Conservation (phyloP, 768 basidiomycete species). For the Megacollybia marginata region DNA sequence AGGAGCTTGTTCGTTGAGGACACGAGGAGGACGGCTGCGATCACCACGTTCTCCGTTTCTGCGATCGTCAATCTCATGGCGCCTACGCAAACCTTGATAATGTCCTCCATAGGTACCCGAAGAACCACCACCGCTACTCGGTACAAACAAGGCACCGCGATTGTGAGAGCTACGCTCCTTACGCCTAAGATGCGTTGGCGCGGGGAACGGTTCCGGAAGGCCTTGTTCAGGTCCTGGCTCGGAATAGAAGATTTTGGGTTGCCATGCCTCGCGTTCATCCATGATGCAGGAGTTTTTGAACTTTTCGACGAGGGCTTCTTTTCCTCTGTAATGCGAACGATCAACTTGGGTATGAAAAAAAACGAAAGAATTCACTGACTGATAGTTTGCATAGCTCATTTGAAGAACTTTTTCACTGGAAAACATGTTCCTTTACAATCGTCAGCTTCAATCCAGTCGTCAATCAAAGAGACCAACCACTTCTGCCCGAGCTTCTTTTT, state of each 20-base stretch:
- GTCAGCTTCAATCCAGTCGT: not conserved
- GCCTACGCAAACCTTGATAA: not conserved
- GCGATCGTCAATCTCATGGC: not conserved
- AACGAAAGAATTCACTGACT: slow-evolving; percentile 42
- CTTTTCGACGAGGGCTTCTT: slow-evolving; percentile 85
- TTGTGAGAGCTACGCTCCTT: slow-evolving; percentile 81
- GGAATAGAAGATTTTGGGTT: slow-evolving; percentile 80
- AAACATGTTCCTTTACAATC: slow-evolving; percentile 73
- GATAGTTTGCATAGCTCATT: slow-evolving; percentile 90
- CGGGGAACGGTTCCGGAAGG: slow-evolving; percentile 72
- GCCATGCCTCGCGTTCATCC: slow-evolving; percentile 79
- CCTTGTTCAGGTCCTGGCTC: slow-evolving; percentile 64
- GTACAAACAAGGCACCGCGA: slow-evolving; percentile 64
- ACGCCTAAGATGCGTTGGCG: slow-evolving; percentile 72
- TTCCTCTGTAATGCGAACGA: slow-evolving; percentile 41
- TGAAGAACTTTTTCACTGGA: slow-evolving; percentile 86
- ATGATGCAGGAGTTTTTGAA: slow-evolving; percentile 90
- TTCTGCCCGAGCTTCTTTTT: slow-evolving; percentile 68
- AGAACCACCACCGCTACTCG: slow-evolving; percentile 19
- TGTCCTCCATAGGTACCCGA: not conserved
- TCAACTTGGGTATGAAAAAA: not conserved
- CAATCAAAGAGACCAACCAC: slow-evolving; percentile 43
- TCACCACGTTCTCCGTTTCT: not conserved
- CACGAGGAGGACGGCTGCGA: not conserved
- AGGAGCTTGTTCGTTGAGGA: not conserved